Base-by-base conservation (phyloP, 176 grass and related monocot genomes). In the Chloris gayana region DNA sequence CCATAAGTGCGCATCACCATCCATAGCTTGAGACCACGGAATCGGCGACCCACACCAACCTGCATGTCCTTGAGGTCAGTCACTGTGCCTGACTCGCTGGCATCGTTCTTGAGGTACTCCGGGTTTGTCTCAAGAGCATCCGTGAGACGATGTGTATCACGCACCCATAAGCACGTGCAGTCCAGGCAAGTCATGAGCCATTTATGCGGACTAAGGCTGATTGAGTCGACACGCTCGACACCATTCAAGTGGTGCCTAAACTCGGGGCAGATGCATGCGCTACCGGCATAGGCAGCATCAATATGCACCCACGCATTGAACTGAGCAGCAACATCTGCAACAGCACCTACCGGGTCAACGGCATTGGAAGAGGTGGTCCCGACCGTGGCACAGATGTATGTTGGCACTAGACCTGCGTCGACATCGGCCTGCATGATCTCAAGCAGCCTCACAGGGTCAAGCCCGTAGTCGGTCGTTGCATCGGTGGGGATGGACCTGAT, bases 191-290 rank as follows among this genome's bases (percentile, higher is more conserved):
- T 72, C 27, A 72, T 30, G 0, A 72, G 27, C 70, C 70, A 51
- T 27, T 72, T 72, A 26, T 72, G 70, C 17, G 70, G 70, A 27
- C 70, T 72, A 27, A 72, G 19, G 45, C 70, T 72, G 70, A 72
- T 72, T 8, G 70, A 72, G 27, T 72, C 70, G 3, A 72, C 17
- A 0, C 45, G 45, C 70, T 72, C 70, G 0, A 72, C 70, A 27
- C 45, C 70, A 1, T 72, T 44, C 9, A 91, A 70, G 53, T 80
- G 78, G 50, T 74, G 61, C 12, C 84, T 38, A 71, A 91, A 91
- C 88, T 91, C 88, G 2, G 89, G 89, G 89, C 89, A 91, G 70
- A 91, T 80, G 71, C 77, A 91, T 3, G 85, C 89, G 64, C 74
- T 83, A 51, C 87, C 88, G 1, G 84, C 88, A 27, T 87, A 90